A percentile compares a stretch with the other conserved stretches of the same genome.
phyloP scores from a whole-genome alignment of 257 asterid species.

The Scutellaria baicalensis region DNA sequence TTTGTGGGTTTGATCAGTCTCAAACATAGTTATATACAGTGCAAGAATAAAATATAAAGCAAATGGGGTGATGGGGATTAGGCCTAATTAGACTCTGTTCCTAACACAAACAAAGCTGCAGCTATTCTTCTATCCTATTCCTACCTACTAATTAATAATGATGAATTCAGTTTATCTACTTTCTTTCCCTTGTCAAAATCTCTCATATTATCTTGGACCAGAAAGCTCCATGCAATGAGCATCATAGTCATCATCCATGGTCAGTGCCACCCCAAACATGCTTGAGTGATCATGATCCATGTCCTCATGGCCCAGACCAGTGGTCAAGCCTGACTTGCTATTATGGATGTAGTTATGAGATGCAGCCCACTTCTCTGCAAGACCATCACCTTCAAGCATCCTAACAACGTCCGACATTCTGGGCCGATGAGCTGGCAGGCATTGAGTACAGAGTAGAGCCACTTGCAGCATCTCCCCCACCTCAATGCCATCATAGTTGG shows the following conservation, averaged over 20 bases:
- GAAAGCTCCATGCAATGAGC: constrained; percentile 92
- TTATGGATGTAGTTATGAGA: constrained; percentile 42
- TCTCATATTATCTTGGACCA: constrained; percentile 74
- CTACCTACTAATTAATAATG: constrained; percentile 2
- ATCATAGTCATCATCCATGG: constrained; percentile 74
- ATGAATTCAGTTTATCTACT: constrained; percentile 14
- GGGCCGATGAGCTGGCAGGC: constrained; percentile 73
- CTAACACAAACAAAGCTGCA: background rate
- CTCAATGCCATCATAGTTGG: constrained; percentile 63
- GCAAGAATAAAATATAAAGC: constrained; percentile 4
- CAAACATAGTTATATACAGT: constrained; percentile 16
- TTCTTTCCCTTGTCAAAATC: background rate
- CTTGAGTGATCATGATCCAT: constrained; percentile 41
- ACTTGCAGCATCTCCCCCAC: constrained; percentile 92
- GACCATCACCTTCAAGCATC: constrained; percentile 96
- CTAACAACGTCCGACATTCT: constrained; percentile 84
- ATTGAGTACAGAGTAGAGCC: constrained; percentile 83
- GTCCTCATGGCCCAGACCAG: constrained; percentile 18
- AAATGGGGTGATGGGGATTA: background rate
- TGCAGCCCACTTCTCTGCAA: constrained; percentile 93
- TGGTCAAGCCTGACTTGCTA: constrained; percentile 12
- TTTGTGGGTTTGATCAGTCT: too few relatives aligned
- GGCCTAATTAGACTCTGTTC: constrained; percentile 5
- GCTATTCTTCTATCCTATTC: background rate
- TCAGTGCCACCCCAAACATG: constrained; percentile 47